Percentiles rank a stretch among this genome's conserved stretches.
Conservation (phyloP, 768 basidiomycete species). For the Suillus brevipes region DNA sequence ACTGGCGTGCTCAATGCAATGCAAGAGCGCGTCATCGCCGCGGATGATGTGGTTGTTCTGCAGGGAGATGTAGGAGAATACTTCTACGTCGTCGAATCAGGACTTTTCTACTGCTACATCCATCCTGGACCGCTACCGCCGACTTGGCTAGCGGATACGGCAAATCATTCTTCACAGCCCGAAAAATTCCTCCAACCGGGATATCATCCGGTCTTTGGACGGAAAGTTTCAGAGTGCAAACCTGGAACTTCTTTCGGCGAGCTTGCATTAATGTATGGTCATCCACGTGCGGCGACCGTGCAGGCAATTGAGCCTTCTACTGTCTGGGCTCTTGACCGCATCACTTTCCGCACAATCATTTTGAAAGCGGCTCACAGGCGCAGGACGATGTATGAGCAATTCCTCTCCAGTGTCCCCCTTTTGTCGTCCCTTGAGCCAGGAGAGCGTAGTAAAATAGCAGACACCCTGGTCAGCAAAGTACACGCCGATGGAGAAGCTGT, state of each 20-base stretch:
- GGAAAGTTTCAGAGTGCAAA: slow-evolving; percentile 80
- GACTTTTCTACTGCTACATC: slow-evolving; percentile 81
- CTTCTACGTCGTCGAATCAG: slow-evolving; percentile 96
- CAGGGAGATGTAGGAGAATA: slow-evolving; percentile 97
- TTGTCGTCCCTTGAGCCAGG: slow-evolving; percentile 82
- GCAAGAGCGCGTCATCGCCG: slow-evolving; percentile 75
- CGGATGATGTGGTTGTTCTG: slow-evolving; percentile 88
- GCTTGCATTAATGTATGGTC: slow-evolving; percentile 97
- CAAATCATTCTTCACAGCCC: slow-evolving; percentile 37
- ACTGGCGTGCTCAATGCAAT: slow-evolving; percentile 92
- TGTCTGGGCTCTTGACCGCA: slow-evolving; percentile 94
- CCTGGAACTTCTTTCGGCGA: slow-evolving; percentile 93
- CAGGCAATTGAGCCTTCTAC: slow-evolving; percentile 79
- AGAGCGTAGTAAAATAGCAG: slow-evolving; percentile 96
- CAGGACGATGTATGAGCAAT: slow-evolving; percentile 94
- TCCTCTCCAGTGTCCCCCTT: slow-evolving; percentile 87
- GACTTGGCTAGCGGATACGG: slow-evolving; percentile 50
- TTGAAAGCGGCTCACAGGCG: slow-evolving; percentile 89
- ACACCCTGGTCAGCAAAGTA: slow-evolving; percentile 83
- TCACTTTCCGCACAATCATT: slow-evolving; percentile 97
- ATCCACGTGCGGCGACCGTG: slow-evolving; percentile 93
- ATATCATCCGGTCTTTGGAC: slow-evolving; percentile 71
- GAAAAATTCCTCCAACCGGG: slow-evolving; percentile 64
- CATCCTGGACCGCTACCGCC: slow-evolving; percentile 65
- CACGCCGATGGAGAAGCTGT: slow-evolving; percentile 86